These are phyloP conservation scores for Lomentospora prolificans DNA, from an alignment of 2,329 filamentous ascomycete genomes.

Conservation along the genomic window DNA sequence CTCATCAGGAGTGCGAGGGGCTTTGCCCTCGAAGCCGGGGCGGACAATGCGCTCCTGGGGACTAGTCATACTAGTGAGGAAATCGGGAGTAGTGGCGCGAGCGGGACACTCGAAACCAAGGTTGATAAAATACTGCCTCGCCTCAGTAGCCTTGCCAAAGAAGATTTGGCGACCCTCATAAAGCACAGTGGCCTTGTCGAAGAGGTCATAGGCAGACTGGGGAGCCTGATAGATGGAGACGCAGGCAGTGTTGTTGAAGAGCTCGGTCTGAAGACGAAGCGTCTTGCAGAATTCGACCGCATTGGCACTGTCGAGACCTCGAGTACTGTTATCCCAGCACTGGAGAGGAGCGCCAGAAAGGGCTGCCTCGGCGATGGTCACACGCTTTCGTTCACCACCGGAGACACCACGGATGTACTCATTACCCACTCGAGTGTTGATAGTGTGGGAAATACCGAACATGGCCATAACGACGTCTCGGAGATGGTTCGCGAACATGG, in stretches of 20 bases:
- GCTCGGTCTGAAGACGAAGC: conserved; percentile 55
- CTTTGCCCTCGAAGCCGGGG: conserved; percentile 44
- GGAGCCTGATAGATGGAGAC: conserved; percentile 69
- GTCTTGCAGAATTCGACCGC: conserved; percentile 68
- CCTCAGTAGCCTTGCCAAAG: conserved; percentile 50
- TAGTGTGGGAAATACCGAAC: conserved; percentile 63
- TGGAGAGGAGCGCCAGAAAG: conserved; percentile 51
- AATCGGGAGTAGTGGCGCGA: conserved; percentile 61
- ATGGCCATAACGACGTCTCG: conserved; percentile 67
- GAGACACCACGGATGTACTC: conserved; percentile 67
- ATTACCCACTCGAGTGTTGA: conserved; percentile 65
- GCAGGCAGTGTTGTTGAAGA: conserved; percentile 54
- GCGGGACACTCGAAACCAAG: conserved; percentile 59
- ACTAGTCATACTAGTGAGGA: conserved; percentile 61
- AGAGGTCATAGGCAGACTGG: conserved; percentile 53
- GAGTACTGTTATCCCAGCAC: conserved; percentile 63
- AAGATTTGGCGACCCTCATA: conserved; percentile 55
- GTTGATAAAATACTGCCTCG: conserved; percentile 55
- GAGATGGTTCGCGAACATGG: conserved; percentile 50
- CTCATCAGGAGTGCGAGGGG: conserved; percentile 51
- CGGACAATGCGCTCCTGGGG: conserved; percentile 45
- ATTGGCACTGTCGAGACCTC: conserved; percentile 66
- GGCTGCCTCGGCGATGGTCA: conserved; percentile 51
- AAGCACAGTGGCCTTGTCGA: conserved; percentile 49
- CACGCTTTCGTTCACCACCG: conserved; percentile 62